Percentiles rank a stretch among this genome's conserved stretches.
Conservation (phyloP, 192 early-diverging fungal genomes). For the Coemansia erecta region DNA sequence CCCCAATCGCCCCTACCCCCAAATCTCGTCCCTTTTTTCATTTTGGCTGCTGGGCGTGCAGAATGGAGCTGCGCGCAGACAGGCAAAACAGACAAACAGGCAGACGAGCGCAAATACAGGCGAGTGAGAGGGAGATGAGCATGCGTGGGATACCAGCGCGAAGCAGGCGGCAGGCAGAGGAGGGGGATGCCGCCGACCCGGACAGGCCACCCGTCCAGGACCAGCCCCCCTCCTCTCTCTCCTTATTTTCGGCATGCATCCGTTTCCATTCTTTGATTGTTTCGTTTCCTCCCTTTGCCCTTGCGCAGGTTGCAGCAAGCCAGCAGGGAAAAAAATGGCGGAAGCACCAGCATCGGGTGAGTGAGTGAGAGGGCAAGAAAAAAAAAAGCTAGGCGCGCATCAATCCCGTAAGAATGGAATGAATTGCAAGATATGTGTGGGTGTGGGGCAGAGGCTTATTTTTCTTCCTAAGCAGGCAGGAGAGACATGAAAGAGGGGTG, state of each 20-base stretch:
- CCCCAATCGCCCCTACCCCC: no score
- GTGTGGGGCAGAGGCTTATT: neutral
- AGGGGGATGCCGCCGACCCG: neutral
- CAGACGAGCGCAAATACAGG: neutral
- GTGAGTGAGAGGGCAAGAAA: neutral
- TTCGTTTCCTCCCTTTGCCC: slow-evolving; percentile 5
- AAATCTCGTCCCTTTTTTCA: no score
- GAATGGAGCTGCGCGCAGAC: no score
- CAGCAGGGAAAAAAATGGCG: slow-evolving; percentile 4
- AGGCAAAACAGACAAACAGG: no score
- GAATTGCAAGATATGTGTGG: neutral
- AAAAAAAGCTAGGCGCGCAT: slow-evolving; percentile 7
- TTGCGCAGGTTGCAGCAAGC: slow-evolving; percentile 11
- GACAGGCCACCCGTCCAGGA: neutral
- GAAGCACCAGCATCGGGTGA: neutral
- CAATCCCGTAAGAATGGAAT: neutral
- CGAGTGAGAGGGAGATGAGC: neutral
- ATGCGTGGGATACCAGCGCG: no score
- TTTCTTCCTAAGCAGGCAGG: no score
- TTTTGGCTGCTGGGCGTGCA: no score
- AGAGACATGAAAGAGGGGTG: no score
- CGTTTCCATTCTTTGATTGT: slow-evolving; percentile 7
- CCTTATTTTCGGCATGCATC: neutral
- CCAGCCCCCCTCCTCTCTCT: neutral
- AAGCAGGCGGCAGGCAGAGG: no score